A percentile compares a stretch with the other conserved stretches of the same genome.
These are phyloP conservation scores for Hymenoscyphus scutula DNA, from an alignment of 2,329 filamentous ascomycete species.

Conservation along the genomic window DNA sequence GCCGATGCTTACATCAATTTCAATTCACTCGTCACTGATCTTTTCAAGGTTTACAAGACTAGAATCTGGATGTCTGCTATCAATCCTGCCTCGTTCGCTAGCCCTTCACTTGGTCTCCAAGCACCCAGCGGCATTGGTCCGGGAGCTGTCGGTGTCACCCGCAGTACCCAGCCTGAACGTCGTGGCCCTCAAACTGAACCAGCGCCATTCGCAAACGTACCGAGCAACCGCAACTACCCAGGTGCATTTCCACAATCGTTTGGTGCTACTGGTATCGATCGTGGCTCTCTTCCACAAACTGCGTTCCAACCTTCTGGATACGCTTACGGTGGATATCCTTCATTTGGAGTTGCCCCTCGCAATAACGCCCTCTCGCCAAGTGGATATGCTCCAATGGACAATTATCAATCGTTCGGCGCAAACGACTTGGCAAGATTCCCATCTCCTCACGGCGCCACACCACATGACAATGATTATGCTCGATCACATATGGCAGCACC, in stretches of 20 bases:
- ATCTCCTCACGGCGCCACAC: conserved; percentile 39
- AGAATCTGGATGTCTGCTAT: conserved; percentile 99
- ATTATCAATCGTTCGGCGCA: conserved; percentile 43
- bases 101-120: conserved; percentile 68
- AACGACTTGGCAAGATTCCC: conserved; percentile 42
- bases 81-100: conserved; percentile 93
- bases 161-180: conserved; percentile 39
- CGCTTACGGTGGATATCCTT: conserved; percentile 41
- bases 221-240: conserved; percentile 33
- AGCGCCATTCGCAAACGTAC: conserved; percentile 26
- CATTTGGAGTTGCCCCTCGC: conserved; percentile 44
- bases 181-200: conserved; percentile 42
- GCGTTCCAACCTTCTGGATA: conserved; percentile 43
- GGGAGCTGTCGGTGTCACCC: conserved; percentile 58
- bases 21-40: conserved; percentile 92
- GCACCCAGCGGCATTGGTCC: conserved; percentile 66
- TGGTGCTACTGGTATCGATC: conserved; percentile 41
- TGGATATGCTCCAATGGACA: conserved; percentile 40
- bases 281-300: conserved; percentile 39
- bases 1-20: conserved; percentile 98
- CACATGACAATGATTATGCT: conserved; percentile 44
- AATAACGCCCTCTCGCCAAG: conserved; percentile 35
- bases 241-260: conserved; percentile 45
- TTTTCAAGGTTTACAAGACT: conserved; percentile 99
- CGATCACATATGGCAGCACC: conserved; percentile 41